A percentile compares a stretch with the other conserved stretches of the same genome.
Evolutionary conservation across 345 rosid species (phyloP).

Genomic region (Acer saccharum): DNA sequence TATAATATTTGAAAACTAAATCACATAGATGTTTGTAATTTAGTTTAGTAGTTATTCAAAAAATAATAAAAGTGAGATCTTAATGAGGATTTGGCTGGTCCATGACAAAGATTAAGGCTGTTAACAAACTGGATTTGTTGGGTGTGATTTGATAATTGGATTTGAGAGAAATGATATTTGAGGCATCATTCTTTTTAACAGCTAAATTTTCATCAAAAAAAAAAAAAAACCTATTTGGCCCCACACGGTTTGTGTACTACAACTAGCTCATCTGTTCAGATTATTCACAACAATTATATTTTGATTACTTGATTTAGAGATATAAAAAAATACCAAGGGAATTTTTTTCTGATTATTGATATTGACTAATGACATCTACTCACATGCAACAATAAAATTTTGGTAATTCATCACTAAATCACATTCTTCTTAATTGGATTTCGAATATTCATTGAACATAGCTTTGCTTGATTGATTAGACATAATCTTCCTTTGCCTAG

Average conservation of each 20-base stretch:
- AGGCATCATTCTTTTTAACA: conserved; percentile 5
- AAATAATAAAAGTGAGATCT: neutral
- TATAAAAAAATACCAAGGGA: neutral
- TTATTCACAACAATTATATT: no score
- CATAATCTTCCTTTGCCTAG: neutral
- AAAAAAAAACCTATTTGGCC: conserved; percentile 2
- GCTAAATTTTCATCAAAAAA: no score
- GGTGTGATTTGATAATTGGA: conserved; percentile 20
- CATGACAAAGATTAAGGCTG: neutral
- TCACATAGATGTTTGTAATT: no score
- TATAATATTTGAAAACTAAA: no score
- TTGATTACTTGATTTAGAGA: neutral
- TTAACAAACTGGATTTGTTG: conserved; percentile 17
- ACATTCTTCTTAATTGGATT: neutral
- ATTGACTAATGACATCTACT: conserved; percentile 15
- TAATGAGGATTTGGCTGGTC: neutral
- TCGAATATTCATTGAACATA: neutral
- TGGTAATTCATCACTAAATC: conserved; percentile 18
- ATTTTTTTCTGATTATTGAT: neutral
- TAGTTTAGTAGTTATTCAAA: no score
- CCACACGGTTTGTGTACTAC: conserved; percentile 34
- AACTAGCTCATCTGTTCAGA: neutral
- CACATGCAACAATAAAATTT: conserved; percentile 11
- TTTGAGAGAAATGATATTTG: neutral
- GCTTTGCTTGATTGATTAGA: conserved; percentile 1